These are phyloP conservation scores for Arachis hypogaea DNA, from an alignment of 306 rosid genomes.

Conservation along the genomic window DNA sequence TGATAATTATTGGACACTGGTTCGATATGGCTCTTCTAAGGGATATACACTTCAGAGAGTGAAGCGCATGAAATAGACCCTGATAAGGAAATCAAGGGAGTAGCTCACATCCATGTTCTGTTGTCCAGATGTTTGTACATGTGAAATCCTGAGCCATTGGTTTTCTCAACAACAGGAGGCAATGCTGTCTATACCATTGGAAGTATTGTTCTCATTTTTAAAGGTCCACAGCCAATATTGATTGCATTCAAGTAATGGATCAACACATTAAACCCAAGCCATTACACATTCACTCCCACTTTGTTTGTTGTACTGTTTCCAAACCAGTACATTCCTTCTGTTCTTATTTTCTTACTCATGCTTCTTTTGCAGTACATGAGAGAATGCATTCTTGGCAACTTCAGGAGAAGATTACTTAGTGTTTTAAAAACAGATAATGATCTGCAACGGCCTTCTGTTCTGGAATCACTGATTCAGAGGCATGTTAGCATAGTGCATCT, in stretches of 20 bases:
- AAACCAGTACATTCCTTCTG: slow-evolving; percentile 16
- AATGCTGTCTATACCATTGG: slow-evolving; percentile 4
- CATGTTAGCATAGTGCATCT: slow-evolving; percentile 89
- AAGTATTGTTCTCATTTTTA: not conserved
- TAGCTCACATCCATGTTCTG: slow-evolving; percentile 26
- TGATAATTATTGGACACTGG: not conserved
- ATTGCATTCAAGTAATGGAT: slow-evolving; percentile 31
- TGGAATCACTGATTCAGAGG: slow-evolving; percentile 81
- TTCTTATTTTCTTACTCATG: slow-evolving; percentile 37
- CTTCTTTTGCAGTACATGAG: slow-evolving; percentile 91
- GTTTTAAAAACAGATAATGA: slow-evolving; percentile 90
- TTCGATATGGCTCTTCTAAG: not conserved
- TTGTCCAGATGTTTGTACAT: not conserved
- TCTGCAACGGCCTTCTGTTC: slow-evolving; percentile 93
- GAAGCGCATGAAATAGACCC: not conserved
- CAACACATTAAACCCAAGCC: not conserved
- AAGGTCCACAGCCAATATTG: slow-evolving; percentile 1
- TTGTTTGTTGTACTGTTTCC: slow-evolving; percentile 21
- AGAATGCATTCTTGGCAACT: slow-evolving; percentile 97
- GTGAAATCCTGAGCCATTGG: not conserved
- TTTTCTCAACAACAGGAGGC: slow-evolving; percentile 13
- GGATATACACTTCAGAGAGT: not conserved
- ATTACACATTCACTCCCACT: slow-evolving; percentile 15
- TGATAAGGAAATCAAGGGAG: not conserved
- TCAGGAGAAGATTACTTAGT: slow-evolving; percentile 97